Evolutionary conservation across 306 rosid species (phyloP), one percentile per base, ranked within the genome.

Genomic region (Quercus ilex): DNA sequence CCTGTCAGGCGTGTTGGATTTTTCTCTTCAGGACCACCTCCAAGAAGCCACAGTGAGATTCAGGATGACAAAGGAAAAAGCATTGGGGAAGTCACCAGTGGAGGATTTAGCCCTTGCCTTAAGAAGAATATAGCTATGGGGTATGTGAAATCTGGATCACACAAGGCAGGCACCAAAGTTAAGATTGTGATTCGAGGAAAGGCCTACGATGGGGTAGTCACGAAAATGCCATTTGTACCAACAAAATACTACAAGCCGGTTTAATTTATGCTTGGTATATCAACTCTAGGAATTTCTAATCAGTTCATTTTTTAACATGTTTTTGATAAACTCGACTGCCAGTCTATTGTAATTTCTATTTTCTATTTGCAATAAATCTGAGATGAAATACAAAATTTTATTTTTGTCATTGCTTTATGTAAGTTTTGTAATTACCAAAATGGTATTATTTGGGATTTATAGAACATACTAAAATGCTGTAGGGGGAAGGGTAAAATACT

Each of bases 121-220:
- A 86, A 95, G 96, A 95, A 91, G 95, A 95, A 95, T 79, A 91
- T 96, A 55, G 96, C 98, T 12, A 93, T 96, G 92, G 99, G 99
- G 8, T 96, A 96, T 80, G 97, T 96, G 85, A 96, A 93, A 85
- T 96, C 98, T 68, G 98, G 99, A 74, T 83, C 90, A 74, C 99
- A 96, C 92, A 95, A 95, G 79, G 86, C 93, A 15, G 97, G 98
- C 65, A 93, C 97, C 88, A 93, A 96, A 86, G 96, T 89, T 38
- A 93, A 96, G 93, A 87, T 96, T 55, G 21, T 90, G 51, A 82
- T 93, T 75, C 86, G 99, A 82, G 99, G 97, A 80, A 96, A 96
- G 88, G 62, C 87, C 75, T 89, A 93, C 26, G 99, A 96, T 80
- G 99, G 98, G 52, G 91, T 88, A 58, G 92, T 93, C 79, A 91